Evolutionary conservation across 352 stramenopile species (phyloP).

Genomic region (Pythium insidiosum): DNA sequence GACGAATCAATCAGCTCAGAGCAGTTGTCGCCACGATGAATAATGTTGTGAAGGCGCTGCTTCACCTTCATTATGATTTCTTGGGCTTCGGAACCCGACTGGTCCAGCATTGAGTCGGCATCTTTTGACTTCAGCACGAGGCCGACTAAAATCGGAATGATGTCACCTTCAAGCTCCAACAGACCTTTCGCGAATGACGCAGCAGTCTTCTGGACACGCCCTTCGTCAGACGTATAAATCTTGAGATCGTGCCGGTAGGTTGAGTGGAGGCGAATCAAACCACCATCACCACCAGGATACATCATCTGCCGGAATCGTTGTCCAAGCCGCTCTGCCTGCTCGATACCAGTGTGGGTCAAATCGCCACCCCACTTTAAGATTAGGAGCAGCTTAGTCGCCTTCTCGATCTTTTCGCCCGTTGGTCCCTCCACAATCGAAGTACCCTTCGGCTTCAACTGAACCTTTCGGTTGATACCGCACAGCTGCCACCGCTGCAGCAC

Average conservation of each 20-base stretch:
- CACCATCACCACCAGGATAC: conserved; percentile 89
- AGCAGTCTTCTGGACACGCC: conserved; percentile 99
- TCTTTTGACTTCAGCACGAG: conserved; percentile 88
- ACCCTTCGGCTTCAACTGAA: conserved; percentile 90
- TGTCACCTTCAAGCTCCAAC: conserved; percentile 97
- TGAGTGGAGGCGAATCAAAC: conserved; percentile 97
- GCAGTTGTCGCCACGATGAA: conserved; percentile 78
- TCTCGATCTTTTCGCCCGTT: conserved; percentile 25
- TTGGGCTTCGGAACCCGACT: conserved; percentile 92
- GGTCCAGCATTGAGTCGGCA: conserved; percentile 97
- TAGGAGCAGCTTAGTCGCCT: conserved; percentile 90
- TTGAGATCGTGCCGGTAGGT: conserved; percentile 99
- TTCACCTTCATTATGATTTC: conserved; percentile 88
- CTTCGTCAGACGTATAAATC: conserved; percentile 99
- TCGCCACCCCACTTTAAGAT: conserved; percentile 99
- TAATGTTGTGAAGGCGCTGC: conserved; percentile 81
- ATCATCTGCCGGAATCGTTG: conserved; percentile 85
- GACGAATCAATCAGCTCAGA: conserved; percentile 68
- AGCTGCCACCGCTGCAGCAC: conserved; percentile 96
- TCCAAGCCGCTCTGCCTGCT: conserved; percentile 95
- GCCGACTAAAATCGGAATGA: conserved; percentile 98
- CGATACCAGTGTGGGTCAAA: conserved; percentile 94
- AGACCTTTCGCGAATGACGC: conserved; percentile 98
- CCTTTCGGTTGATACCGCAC: conserved; percentile 97
- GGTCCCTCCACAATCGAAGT: conserved; percentile 18